Base-by-base conservation (phyloP, 225 moss, liverwort and hornwort species). In the Lunularia cruciata region DNA sequence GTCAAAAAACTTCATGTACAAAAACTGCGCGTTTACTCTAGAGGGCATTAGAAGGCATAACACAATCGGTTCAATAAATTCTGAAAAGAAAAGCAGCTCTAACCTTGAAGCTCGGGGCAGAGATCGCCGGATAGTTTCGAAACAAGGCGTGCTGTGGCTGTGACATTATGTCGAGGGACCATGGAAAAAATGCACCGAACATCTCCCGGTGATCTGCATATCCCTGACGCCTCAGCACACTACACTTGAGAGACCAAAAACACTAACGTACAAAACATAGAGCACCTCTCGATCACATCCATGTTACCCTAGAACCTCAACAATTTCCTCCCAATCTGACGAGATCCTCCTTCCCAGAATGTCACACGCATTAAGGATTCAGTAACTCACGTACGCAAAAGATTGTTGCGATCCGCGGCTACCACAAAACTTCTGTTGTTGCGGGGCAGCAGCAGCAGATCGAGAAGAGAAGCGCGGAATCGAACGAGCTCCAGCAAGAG, bases 91-190 rank as follows among this genome's bases (percentile, higher is more conserved):
- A 11, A 57, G 13, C 4, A 56, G 11, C n/a, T 27, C 61, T 18
- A 65, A 81, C 81, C 81, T 77, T 81, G 73, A 33, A 67, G 45
- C n/a, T 74, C 73, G 26, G 73, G 74, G 22, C 58, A 70, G n/a
- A 77, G 66, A 55, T 77, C 77, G 30, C 65, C 58, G 5, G 81
- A 74, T 53, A 81, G 74, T 67, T 71, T 74, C 35, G 81, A 81
- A 49, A 81, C 81, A 31, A 81, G 59, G 35, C 69, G 77, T 30
- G 81, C 81, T 31, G 70, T 65, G 33, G 81, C 81, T 51, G 67
- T 74, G 22, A 64, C 77, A 60, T 47, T 65, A 60, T 81, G 77
- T 57, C 70, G 70, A 65, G 81, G 77, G 26, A 77, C 54, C 70
- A 81, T 40, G 10, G 77, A 77, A 14, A 47, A 60, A 65, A 77